Evolutionary conservation across 768 basidiomycete genomes (phyloP).

Genomic region (Lentinula boryana): DNA sequence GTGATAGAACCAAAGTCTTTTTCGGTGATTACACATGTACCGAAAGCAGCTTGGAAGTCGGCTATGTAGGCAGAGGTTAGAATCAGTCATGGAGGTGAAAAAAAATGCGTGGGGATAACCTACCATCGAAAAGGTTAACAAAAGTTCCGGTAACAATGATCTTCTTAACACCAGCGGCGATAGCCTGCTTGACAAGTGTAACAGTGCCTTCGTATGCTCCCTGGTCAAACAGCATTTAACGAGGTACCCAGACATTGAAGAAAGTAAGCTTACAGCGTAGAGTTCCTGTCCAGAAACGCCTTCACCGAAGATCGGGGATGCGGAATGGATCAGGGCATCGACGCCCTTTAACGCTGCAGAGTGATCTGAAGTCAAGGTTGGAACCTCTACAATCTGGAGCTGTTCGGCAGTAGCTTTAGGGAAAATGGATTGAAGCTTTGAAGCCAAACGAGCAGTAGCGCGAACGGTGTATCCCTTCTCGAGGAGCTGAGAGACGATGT

Average conservation of each 20-base stretch:
- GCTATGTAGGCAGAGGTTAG: not conserved
- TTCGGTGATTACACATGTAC: not conserved
- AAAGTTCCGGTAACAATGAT: conserved; percentile 9
- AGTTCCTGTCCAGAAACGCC: not conserved
- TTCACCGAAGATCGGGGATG: not conserved
- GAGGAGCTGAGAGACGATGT: conserved; percentile 3
- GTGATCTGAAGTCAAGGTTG: conserved; percentile 8
- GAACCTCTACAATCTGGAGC: conserved; percentile 3
- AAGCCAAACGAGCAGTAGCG: conserved; percentile 1
- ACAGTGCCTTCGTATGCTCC: conserved; percentile 7
- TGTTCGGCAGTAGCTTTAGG: conserved; percentile 2
- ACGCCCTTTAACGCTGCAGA: conserved; percentile 13
- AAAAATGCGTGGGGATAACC: not conserved
- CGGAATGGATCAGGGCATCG: conserved; percentile 4
- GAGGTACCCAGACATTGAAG: not conserved
- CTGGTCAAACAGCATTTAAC: not conserved
- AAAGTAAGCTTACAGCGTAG: conserved; percentile 3
- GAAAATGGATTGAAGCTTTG: conserved; percentile 3
- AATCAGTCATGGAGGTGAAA: not conserved
- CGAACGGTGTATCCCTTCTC: conserved; percentile 7
- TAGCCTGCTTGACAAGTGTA: conserved; percentile 8
- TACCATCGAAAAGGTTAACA: conserved; percentile 6
- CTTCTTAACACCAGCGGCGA: conserved; percentile 7
- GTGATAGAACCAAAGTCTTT: conserved; percentile 9
- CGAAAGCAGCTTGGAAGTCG: conserved; percentile 5